Conservation (phyloP, 2,329 filamentous ascomycete genomes). For the Nigrospora osmanthi region DNA sequence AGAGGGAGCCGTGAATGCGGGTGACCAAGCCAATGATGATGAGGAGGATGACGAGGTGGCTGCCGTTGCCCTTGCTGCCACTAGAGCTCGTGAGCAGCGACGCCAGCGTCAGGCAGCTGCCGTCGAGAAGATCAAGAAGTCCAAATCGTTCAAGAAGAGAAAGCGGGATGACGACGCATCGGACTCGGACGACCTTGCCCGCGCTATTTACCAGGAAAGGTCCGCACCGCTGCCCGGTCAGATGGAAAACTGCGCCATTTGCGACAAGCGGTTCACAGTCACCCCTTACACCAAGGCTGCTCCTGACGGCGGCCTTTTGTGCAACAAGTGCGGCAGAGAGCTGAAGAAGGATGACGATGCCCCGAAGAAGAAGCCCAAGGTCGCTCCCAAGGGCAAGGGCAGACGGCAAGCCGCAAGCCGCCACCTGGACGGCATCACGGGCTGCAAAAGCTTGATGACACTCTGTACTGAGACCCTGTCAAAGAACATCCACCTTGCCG, state of each 20-base stretch:
- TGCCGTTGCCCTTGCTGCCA: constrained; percentile 3
- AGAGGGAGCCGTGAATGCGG: constrained; percentile 6
- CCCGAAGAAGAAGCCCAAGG: constrained; percentile 46
- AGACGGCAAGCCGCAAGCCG: constrained; percentile 77
- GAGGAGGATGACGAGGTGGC: constrained; percentile 5
- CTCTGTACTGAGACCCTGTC: constrained; percentile 56
- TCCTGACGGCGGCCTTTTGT: constrained; percentile 79
- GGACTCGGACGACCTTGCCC: constrained; percentile 40
- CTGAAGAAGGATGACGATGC: constrained; percentile 52
- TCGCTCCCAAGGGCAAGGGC: constrained; percentile 41
- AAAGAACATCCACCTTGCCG: constrained; percentile 54
- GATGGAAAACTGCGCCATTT: constrained; percentile 79
- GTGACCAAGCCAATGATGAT: neutral
- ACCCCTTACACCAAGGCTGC: constrained; percentile 81
- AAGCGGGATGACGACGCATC: constrained; percentile 30
- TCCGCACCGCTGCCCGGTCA: constrained; percentile 66
- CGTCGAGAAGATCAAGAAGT: constrained; percentile 54
- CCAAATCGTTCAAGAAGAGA: constrained; percentile 48
- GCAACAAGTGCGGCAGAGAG: constrained; percentile 71
- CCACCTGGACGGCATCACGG: constrained; percentile 68
- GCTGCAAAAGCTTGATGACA: constrained; percentile 60
- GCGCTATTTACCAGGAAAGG: constrained; percentile 37
- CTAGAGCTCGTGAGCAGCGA: constrained; percentile 27
- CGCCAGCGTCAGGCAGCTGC: constrained; percentile 47
- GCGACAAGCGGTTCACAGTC: constrained; percentile 84